phyloP scores from a whole-genome alignment of 2,329 filamentous ascomycete genomes.

The Microsporum ferrugineum region DNA sequence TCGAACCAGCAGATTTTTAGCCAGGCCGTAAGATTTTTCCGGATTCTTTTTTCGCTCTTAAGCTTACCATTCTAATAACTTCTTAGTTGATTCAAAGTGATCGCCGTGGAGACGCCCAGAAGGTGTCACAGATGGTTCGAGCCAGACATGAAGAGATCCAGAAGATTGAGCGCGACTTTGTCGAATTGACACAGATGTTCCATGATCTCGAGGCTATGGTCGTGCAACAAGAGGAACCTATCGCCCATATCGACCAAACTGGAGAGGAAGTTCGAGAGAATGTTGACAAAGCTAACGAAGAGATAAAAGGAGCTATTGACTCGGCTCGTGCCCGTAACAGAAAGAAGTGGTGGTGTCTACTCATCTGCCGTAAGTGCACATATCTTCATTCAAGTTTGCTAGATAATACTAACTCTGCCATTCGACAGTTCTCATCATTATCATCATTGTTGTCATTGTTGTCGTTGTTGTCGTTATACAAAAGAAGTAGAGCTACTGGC shows the following conservation, averaged over 20 bases:
- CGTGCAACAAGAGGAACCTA: conserved; percentile 70
- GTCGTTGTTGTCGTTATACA: conserved; percentile 40
- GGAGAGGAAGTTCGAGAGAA: conserved; percentile 76
- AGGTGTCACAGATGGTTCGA: conserved; percentile 66
- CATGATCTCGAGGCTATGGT: conserved; percentile 78
- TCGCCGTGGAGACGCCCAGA: conserved; percentile 67
- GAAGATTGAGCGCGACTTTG: conserved; percentile 85
- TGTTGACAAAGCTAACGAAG: conserved; percentile 70
- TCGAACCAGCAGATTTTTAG: conserved; percentile 67
- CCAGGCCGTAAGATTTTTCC: conserved; percentile 48
- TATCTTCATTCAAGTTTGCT: neutral
- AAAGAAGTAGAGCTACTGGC: conserved; percentile 7
- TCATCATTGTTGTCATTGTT: conserved; percentile 39
- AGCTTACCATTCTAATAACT: neutral
- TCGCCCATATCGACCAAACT: conserved; percentile 74
- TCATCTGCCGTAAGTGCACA: conserved; percentile 50
- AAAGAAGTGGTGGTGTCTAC: conserved; percentile 96
- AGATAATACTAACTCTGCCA: conserved; percentile 1
- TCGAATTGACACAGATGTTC: conserved; percentile 77
- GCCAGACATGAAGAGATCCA: conserved; percentile 76
- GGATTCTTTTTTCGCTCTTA: neutral
- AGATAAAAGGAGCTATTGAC: conserved; percentile 69
- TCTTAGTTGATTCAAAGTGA: conserved; percentile 61
- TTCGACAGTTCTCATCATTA: conserved; percentile 41
- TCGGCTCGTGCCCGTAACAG: conserved; percentile 69